Base-by-base conservation (phyloP, 805 yeast genomes). In the Lachancea mirantina region DNA sequence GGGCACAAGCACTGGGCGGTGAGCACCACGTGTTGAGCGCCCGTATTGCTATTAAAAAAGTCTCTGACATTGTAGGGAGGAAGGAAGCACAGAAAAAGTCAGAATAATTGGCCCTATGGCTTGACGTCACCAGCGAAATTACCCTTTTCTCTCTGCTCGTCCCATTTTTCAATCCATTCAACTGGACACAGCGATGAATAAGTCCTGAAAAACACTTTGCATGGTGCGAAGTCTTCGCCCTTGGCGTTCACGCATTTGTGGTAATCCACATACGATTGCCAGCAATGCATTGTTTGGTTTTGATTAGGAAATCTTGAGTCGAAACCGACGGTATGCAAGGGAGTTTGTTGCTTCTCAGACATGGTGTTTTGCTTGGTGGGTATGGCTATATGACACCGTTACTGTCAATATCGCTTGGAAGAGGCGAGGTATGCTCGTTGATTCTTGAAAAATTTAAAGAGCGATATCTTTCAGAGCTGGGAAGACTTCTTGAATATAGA, bases 211-310 rank as follows among this genome's bases (percentile, higher is more conserved):
- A 92, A 92, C 52, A 84, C 88, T 67, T 87, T 74, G 68, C 98
- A 92, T 57, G 97, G 97, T 54, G 88, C 95, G 59, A 92, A 92
- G 42, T 88, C 97, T 68, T 89, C 96, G 59, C 98, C 98, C 70
- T 89, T 89, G 48, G 88, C 85, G 56, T 78, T 82, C 61, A 92
- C 76, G 72, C 98, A 92, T 67, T 87, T 88, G 80, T 83, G 92
- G 78, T 89, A 92, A 67, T 92, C 98, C 56, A 92, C 85, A 70
- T 89, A 92, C 51, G 89, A 74, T 71, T 89, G 96, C 78, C 89
- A 94, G 74, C 97, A 92, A 74, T 89, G 96, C 70, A 82, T 87
- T 55, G 96, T 84, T 69, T 89, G 98, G 78, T 89, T 89, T 65
- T 78, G 88, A 72, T 85, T 77, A 49, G 98, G 97, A 78, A 88